Evolutionary conservation across 495 filamentous ascomycete genomes (phyloP).

Genomic region (Thozetella sp.): DNA sequence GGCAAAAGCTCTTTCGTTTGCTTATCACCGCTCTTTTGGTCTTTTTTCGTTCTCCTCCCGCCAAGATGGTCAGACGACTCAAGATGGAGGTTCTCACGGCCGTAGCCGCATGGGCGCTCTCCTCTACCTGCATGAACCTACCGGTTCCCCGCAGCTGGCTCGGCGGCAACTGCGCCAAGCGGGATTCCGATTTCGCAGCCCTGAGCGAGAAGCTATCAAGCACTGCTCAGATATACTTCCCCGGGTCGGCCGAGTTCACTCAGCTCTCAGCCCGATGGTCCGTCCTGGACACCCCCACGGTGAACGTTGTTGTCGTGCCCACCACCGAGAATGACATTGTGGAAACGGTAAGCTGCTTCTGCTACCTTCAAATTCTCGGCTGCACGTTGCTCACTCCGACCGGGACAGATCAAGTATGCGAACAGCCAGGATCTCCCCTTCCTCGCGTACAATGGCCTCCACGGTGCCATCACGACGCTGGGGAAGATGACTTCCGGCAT

Average conservation of each 20-base stretch:
- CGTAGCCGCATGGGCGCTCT: slow-evolving; percentile 20
- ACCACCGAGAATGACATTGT: slow-evolving; percentile 53
- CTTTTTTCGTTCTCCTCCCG: slow-evolving; percentile 3
- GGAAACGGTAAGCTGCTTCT: slow-evolving; percentile 36
- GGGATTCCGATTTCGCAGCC: background rate
- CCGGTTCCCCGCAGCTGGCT: slow-evolving; percentile 15
- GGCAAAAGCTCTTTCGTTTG: no score
- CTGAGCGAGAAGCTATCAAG: slow-evolving; percentile 30
- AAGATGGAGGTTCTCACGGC: slow-evolving; percentile 16
- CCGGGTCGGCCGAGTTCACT: slow-evolving; percentile 39
- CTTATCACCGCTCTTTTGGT: no score
- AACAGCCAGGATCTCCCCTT: slow-evolving; percentile 47
- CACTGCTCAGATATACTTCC: slow-evolving; percentile 43
- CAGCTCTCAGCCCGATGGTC: slow-evolving; percentile 46
- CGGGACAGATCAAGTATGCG: slow-evolving; percentile 43
- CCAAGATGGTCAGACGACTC: slow-evolving; percentile 21
- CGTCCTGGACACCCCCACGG: slow-evolving; percentile 33
- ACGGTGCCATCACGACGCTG: slow-evolving; percentile 44
- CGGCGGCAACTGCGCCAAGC: background rate
- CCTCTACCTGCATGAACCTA: background rate
- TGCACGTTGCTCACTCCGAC: background rate
- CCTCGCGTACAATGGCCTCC: slow-evolving; percentile 47
- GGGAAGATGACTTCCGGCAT: slow-evolving; percentile 48
- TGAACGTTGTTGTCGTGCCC: slow-evolving; percentile 49
- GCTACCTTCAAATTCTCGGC: background rate